phyloP scores from a whole-genome alignment of 352 stramenopile species.

The Thraustotheca clavata region DNA sequence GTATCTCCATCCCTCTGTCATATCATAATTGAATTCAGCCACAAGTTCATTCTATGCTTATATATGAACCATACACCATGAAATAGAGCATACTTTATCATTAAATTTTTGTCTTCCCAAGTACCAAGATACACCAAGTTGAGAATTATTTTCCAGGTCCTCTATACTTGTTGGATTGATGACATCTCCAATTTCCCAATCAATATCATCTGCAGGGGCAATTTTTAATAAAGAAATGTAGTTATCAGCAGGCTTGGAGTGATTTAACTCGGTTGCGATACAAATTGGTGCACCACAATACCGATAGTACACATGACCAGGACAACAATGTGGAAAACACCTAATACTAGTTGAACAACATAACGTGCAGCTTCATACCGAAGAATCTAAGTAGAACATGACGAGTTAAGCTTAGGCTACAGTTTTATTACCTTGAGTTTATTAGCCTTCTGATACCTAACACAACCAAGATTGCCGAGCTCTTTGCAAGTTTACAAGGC shows the following conservation, averaged over 20 bases:
- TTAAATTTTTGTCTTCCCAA: neutral
- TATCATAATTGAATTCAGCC: constrained; percentile 28
- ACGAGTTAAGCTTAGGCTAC: neutral
- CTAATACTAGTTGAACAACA: neutral
- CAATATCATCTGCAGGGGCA: neutral
- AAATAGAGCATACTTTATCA: neutral
- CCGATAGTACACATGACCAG: constrained; percentile 33
- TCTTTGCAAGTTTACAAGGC: neutral
- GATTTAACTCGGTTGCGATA: neutral
- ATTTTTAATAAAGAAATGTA: neutral
- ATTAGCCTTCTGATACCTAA: constrained; percentile 14
- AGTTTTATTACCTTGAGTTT: constrained; percentile 26
- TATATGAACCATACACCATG: neutral
- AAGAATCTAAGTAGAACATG: too few relatives aligned
- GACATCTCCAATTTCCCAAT: neutral
- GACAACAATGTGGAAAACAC: constrained; percentile 54
- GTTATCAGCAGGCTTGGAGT: neutral
- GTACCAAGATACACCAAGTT: constrained; percentile 1
- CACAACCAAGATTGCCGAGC: neutral
- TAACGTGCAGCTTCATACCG: neutral
- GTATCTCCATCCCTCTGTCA: constrained; percentile 42
- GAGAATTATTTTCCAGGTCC: neutral
- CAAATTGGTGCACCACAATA: constrained; percentile 31
- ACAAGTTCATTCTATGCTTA: constrained; percentile 3
- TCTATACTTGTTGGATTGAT: neutral